These are phyloP conservation scores for Talaromyces proteolyticus DNA, from an alignment of 495 filamentous ascomycete species.

Conservation along the genomic window DNA sequence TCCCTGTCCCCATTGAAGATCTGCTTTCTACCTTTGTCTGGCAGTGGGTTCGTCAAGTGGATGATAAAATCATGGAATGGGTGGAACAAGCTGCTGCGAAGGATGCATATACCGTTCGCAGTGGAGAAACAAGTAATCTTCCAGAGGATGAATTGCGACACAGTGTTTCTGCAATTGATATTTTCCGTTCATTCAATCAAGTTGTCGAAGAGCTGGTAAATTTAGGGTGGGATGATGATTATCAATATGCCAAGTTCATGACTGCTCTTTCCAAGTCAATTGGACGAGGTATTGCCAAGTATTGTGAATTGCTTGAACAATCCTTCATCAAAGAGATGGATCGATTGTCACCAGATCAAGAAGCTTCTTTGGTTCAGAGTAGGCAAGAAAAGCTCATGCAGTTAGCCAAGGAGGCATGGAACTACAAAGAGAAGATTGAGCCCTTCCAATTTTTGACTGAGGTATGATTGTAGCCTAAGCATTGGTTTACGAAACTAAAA, in stretches of 20 bases:
- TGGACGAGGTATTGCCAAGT: slow-evolving; percentile 73
- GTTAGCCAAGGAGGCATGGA: slow-evolving; percentile 93
- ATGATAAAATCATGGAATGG: slow-evolving; percentile 73
- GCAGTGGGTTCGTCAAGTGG: slow-evolving; percentile 84
- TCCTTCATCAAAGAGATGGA: slow-evolving; percentile 92
- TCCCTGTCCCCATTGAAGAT: slow-evolving; percentile 81
- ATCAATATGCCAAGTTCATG: slow-evolving; percentile 96
- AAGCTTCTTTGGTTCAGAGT: slow-evolving; percentile 66
- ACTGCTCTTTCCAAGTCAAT: slow-evolving; percentile 88
- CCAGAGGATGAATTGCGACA: slow-evolving; percentile 80
- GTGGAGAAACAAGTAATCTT: slow-evolving; percentile 49
- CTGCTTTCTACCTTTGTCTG: slow-evolving; percentile 88
- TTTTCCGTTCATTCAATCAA: slow-evolving; percentile 90
- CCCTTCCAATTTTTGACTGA: slow-evolving; percentile 96
- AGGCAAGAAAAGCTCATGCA: slow-evolving; percentile 88
- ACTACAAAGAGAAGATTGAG: slow-evolving; percentile 87
- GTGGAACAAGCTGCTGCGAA: slow-evolving; percentile 87
- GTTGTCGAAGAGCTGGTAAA: slow-evolving; percentile 78
- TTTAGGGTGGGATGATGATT: slow-evolving; percentile 87
- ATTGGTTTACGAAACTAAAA: background rate
- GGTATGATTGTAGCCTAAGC: slow-evolving; percentile 46
- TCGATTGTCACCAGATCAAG: slow-evolving; percentile 78
- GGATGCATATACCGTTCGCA: slow-evolving; percentile 71
- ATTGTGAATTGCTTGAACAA: slow-evolving; percentile 88
- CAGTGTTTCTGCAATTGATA: slow-evolving; percentile 88